Percentiles rank a stretch among this genome's conserved stretches.
Conservation (phyloP, 2,329 filamentous ascomycete species). For the Sporothrix mexicana region DNA sequence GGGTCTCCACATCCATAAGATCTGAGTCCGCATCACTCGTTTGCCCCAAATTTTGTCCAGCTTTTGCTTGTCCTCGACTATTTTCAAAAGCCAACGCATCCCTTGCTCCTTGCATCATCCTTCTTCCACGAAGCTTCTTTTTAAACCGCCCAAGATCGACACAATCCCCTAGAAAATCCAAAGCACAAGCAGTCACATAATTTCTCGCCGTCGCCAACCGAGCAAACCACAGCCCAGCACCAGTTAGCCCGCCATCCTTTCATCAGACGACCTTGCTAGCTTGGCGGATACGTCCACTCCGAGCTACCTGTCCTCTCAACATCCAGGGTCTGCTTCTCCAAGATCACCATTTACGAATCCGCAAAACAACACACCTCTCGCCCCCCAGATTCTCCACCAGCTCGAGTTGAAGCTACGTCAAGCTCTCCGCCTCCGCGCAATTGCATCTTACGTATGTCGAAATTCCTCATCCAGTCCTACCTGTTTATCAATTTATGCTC, state of each 20-base stretch:
- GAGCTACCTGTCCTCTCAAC: background rate
- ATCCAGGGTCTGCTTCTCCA: no score
- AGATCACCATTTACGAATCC: background rate
- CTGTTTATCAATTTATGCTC: background rate
- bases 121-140: background rate
- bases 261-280: constrained; percentile 15
- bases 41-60: background rate
- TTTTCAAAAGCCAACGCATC: background rate
- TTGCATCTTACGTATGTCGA: background rate
- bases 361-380: background rate
- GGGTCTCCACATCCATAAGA: constrained; percentile 1
- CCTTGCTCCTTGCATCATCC: background rate
- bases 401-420: background rate
- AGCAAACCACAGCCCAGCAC: background rate
- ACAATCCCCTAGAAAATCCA: background rate
- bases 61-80: no score
- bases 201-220: constrained; percentile 1
- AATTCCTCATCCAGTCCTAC: no score
- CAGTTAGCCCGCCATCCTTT: background rate
- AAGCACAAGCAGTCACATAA: background rate
- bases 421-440: constrained; percentile 15
- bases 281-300: background rate
- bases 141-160: background rate
- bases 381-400: background rate
- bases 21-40: background rate